Base-by-base conservation (phyloP, 441 rosid genomes). In the Eutrema salsugineum region DNA sequence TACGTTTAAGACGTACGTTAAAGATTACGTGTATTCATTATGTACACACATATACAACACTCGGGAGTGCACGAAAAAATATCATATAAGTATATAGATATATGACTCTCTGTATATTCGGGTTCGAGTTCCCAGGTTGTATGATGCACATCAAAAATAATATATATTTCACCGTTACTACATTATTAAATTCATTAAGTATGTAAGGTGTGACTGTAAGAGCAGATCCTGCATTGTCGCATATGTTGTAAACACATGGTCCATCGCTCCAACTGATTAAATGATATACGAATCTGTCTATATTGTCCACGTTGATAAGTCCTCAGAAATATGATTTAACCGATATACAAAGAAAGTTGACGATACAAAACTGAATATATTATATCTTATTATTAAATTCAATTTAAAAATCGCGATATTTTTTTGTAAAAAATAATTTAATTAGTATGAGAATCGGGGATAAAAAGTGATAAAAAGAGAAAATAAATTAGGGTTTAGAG, bases 141-240 rank as follows among this genome's bases (percentile, higher is more conserved):
- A 33, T 66, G 8, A 65, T 56, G 8, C 46, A 66, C 50, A 65
- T 12, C n/a, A 32, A 47, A 64, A 47, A 36, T 36, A 50, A 47
- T 55, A 72, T 48, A 49, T 38, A 73, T 40, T 32, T 73, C 62
- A 59, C 66, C 66, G 72, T 48, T 48, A 44, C 44, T 48, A 38
- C 44, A 28, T 38, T 35, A 20, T 20, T 24, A 24, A 24, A 24
- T 24, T 2, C 27, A 24, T 24, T 3, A n/a, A 32, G 16, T 32
- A 43, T 43, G 62, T 12, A 57, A 64, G 51, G 35, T 55, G 43
- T 56, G 59, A 63, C 43, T 60, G 78, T 40, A 59, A 24, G 48
- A 53, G 72, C 78, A 75, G 73, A 75, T 75, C 73, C 69, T 75
- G 78, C 73, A 46, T 53, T 68, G 78, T 75, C 78, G 78, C 73